Base-by-base conservation (phyloP, 2,329 filamentous ascomycete species). In the Botryotinia narcissicola region DNA sequence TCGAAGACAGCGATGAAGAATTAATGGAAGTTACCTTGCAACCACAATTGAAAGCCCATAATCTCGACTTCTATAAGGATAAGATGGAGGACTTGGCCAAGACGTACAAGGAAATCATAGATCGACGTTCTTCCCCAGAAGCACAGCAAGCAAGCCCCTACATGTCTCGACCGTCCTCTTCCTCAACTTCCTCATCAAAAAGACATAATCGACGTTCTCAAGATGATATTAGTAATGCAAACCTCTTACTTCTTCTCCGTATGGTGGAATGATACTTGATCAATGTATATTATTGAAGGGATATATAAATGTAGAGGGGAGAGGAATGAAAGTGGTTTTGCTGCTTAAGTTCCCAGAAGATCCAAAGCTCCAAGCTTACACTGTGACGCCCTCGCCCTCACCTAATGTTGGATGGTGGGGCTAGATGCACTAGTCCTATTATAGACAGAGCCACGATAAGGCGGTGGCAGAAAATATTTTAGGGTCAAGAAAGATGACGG, bases 1-100 rank as follows among this genome's bases (percentile, higher is more conserved):
- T n/a, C 20, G 70, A 71, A n/a, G 48, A 70, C 8, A 64, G 59
- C 12, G 70, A 71, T 40, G 60, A 61, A 46, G 51, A 46, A 70
- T 35, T 61, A 20, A 20, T 70, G 20, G 37, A 35, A 35, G 6
- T 57, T 8, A 22, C n/a, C 1, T 37, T 48, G 10, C 35, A 42
- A 1, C 14, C 29, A 4, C n/a, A 57, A 6, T 29, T n/a, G 22
- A 46, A 20, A 37, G 14, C 5, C 16, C 18, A 51, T 3, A 42
- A n/a, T 25, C 60, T 66, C 46, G 44, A 71, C 9, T 44, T 66
- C n/a, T 57, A 71, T 35, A 71, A 44, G 22, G 37, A 8, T 8
- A 66, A 66, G 25, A 57, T 71, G 44, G 32, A 25, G 22, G n/a
- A 66, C 32, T n/a, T 71, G 60, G 46, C 59, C 1, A 40, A 66